phyloP scores from a whole-genome alignment of 306 rosid species.

The Rosa lucieae region DNA sequence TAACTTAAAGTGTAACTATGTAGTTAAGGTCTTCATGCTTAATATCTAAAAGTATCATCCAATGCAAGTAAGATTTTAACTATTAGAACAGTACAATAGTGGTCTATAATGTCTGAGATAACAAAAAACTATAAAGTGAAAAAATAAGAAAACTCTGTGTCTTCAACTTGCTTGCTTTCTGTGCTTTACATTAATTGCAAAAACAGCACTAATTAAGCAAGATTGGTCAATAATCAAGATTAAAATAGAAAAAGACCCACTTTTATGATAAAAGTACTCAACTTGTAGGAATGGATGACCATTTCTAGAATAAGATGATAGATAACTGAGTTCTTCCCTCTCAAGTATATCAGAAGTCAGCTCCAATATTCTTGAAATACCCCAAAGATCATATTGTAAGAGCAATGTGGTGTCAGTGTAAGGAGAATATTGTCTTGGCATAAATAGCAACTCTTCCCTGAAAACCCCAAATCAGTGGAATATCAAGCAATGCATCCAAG shows the following conservation, averaged over 20 bases:
- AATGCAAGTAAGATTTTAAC: not conserved
- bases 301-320: slow-evolving; percentile 57
- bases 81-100: not conserved
- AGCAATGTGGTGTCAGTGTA: not conserved
- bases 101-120: not conserved
- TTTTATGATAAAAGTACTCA: slow-evolving; percentile 82
- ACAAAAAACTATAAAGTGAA: not conserved
- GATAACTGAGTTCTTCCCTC: slow-evolving; percentile 57
- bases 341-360: slow-evolving; percentile 32
- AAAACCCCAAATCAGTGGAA: not conserved
- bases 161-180: too few species aligned
- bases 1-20: not conserved
- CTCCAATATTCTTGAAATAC: not conserved
- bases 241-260: slow-evolving; percentile 49
- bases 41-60: not conserved
- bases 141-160: not conserved
- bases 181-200: not conserved
- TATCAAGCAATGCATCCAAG: not conserved
- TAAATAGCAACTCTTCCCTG: not conserved
- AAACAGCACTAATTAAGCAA: not conserved
- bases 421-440: not conserved
- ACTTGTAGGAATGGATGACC: slow-evolving; percentile 52
- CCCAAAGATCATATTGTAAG: not conserved
- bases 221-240: not conserved
- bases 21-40: not conserved